Evolutionary conservation across 306 rosid genomes (phyloP), one percentile per base, ranked within the genome.

Genomic region (Ochetophila trinervis): DNA sequence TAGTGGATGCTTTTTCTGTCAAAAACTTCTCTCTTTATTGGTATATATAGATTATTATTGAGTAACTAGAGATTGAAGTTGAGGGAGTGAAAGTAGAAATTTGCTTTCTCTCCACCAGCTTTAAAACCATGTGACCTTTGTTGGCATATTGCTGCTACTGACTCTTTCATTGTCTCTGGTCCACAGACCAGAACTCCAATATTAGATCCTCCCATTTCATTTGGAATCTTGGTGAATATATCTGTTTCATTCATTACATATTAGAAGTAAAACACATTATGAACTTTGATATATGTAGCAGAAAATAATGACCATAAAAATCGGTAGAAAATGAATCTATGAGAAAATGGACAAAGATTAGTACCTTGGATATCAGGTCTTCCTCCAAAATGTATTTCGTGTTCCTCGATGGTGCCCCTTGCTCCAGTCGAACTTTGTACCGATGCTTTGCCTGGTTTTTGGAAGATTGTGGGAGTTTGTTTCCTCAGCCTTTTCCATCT

Each of bases 181-280:
- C 99, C 99, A 59, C 95, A 76, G 37, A 87, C 93, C 81, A 93
- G 49, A 10, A 90, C 87, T 63, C 96, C 96, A 57, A 81, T 53
- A 59, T 80, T 68, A 2, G 85, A 65, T 62, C 82, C 88, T 59
- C 79, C 62, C 14, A 16, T 84, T 70, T 79, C 96, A 32, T 63
- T 77, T 36, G 60, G 40, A 68, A 89, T 68, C 65, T 80, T 59
- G 40, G 60, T 74, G 62, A 84, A 79, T 57, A 89, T 80, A 76
- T 89, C 88, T 89, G 88, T 65, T 62, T 70, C 65, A 74, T 70
- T 73, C 60, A 63, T 32, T 23, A 37, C 36, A 9, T 21, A 27
- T 55, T 62, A 61, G 42, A 13, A 6, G 30, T 65, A 13, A 13
- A 32, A 7, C 8, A 68, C 49, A 21, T 17, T 30, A 3, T 17